These are phyloP conservation scores for Lepidopterella palustris DNA, from an alignment of 495 filamentous ascomycete species.

Conservation along the genomic window DNA sequence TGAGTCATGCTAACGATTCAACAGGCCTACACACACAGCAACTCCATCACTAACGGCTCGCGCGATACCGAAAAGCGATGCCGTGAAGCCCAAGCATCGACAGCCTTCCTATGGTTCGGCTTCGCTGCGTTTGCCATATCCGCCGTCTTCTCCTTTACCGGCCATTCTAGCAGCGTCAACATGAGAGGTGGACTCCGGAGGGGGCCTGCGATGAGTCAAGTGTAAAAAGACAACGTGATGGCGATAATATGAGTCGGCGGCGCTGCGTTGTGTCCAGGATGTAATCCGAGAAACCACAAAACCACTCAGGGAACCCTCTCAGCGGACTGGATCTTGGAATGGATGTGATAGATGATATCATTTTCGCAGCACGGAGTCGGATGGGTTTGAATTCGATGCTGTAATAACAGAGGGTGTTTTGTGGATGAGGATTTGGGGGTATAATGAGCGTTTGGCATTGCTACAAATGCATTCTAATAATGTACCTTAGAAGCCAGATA, in stretches of 20 bases:
- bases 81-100: conserved; percentile 60
- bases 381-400: too few species aligned
- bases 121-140: conserved; percentile 56
- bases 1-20: conserved; percentile 7
- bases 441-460: too few species aligned
- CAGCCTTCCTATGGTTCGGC: conserved; percentile 67
- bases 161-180: conserved; percentile 38
- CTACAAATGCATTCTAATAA: too few species aligned
- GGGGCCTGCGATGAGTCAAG: conserved; percentile 58
- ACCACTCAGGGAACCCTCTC: neutral
- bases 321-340: too few species aligned
- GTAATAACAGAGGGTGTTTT: too few species aligned
- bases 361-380: too few species aligned
- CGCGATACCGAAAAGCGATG: conserved; percentile 51
- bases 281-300: neutral
- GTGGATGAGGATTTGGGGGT: too few species aligned
- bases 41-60: conserved; percentile 56
- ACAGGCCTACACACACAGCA: conserved; percentile 50
- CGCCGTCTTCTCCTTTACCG: conserved; percentile 46
- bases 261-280: too few species aligned
- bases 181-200: conserved; percentile 43
- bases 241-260: neutral
- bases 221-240: conserved; percentile 40
- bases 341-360: too few species aligned
- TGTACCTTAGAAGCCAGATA: too few species aligned